Evolutionary conservation across 495 filamentous ascomycete species (phyloP), one percentile per base, ranked within the genome.

Genomic region (Lasiosphaeria hispida): DNA sequence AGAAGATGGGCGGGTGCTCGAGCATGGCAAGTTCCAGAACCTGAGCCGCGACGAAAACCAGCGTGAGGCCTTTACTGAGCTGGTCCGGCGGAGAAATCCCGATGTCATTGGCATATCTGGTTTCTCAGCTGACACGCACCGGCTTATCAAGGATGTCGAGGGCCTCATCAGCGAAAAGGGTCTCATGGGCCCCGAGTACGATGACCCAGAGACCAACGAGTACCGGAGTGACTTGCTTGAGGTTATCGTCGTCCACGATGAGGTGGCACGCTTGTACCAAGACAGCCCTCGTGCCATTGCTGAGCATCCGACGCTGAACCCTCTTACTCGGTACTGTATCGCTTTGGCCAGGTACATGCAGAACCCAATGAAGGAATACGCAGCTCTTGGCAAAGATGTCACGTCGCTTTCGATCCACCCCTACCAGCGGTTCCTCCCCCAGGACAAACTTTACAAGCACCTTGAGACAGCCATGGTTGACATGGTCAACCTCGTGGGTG

Each of bases 381-480:
- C 92, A 11, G 88, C 91, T 0, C 80, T 97, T 10, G 91, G 91
- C 44, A 89, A 87, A 58, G 92, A 96, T 63, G 84, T 98, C 59
- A 79, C 88, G 3, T 93, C 92, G 1, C 83, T 98, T 43, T 77
- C 84, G 30, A 96, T 97, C 69, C 91, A 96, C 60, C 83, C 90
- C 18, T 90, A 90, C 56, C 94, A 98, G 71, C 85, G 92, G 53
- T 83, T 96, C 43, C 79, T 98, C 7, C 85, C 91, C 0, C 86
- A 89, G 50, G 93, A 97, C 2, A 88, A 95, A 70, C 77, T 97
- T 5, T 70, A 88, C 44, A 90, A 89, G 69, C 83, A 91, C 54
- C 81, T 98, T 17, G 94, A 97, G 63, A 94, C 89, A 1, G 90
- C 92, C 15, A 87, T 98, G 82, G 92, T 97, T 5, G 95, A 98